Evolutionary conservation across 2,329 filamentous ascomycete genomes (phyloP).

Genomic region (Raffaelea ambrosiae): DNA sequence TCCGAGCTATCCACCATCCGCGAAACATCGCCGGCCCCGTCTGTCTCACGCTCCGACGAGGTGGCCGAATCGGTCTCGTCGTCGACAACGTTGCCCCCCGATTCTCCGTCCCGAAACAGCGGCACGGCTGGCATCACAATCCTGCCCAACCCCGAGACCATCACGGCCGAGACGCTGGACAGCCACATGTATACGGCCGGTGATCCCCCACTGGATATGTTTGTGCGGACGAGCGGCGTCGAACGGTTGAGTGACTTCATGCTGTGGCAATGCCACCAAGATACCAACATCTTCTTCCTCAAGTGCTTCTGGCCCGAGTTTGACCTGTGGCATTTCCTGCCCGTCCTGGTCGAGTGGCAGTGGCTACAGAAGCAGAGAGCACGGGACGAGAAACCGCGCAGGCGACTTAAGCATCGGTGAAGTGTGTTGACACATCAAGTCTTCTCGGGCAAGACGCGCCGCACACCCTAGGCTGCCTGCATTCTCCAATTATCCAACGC

Average conservation of each 20-base stretch:
- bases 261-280: slow-evolving; percentile 95
- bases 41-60: slow-evolving; percentile 35
- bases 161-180: slow-evolving; percentile 73
- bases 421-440: no score
- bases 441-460: no score
- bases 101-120: slow-evolving; percentile 36
- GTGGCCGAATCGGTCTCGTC: slow-evolving; percentile 49
- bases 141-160: slow-evolving; percentile 70
- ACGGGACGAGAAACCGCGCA: slow-evolving; percentile 36
- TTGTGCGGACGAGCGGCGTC: slow-evolving; percentile 88
- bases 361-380: slow-evolving; percentile 53
- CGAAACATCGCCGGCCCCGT: slow-evolving; percentile 36
- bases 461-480: no score
- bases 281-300: slow-evolving; percentile 87
- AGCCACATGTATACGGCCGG: slow-evolving; percentile 82
- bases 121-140: slow-evolving; percentile 26
- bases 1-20: slow-evolving; percentile 40
- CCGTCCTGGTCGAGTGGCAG: slow-evolving; percentile 86
- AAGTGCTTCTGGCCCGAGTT: slow-evolving; percentile 95
- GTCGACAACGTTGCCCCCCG: slow-evolving; percentile 46
- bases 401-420: slow-evolving; percentile 23
- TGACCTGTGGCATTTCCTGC: slow-evolving; percentile 85
- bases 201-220: slow-evolving; percentile 80
- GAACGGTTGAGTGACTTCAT: slow-evolving; percentile 93
- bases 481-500: no score